Conservation (phyloP, 1,284 basidiomycete species). For the Puccinia triticina region DNA sequence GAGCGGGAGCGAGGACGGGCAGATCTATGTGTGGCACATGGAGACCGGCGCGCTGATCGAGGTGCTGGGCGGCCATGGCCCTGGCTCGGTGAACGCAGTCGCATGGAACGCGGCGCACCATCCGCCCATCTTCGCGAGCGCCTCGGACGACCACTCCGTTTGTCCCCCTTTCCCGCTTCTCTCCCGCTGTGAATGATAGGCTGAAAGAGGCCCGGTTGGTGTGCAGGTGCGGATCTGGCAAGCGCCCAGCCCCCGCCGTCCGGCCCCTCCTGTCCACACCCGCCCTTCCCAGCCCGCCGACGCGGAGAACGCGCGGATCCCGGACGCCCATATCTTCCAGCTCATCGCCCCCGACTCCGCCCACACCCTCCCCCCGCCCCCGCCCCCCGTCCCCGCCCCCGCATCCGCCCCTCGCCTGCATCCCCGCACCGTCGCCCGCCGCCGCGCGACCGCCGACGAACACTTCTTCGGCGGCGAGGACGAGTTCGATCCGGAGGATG, state of each 20-base stretch:
- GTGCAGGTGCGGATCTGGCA: slow-evolving; percentile 49
- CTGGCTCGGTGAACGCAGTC: slow-evolving; percentile 88
- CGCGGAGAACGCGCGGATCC: too few relatives aligned
- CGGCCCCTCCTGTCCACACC: neutral
- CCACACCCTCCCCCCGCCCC: too few relatives aligned
- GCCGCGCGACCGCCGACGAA: too few relatives aligned
- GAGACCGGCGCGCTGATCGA: slow-evolving; percentile 80
- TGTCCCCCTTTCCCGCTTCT: slow-evolving; percentile 28
- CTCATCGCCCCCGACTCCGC: too few relatives aligned
- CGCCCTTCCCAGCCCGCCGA: too few relatives aligned
- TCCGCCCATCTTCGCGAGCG: slow-evolving; percentile 81
- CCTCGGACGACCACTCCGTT: slow-evolving; percentile 58
- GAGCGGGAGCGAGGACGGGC: slow-evolving; percentile 90
- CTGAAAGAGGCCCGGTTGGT: slow-evolving; percentile 27
- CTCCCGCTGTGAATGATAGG: too few relatives aligned
- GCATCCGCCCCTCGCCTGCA: too few relatives aligned
- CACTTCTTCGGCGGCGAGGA: too few relatives aligned
- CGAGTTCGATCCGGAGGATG: too few relatives aligned
- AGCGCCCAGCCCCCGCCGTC: slow-evolving; percentile 18
- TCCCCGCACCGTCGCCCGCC: too few relatives aligned
- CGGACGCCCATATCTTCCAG: too few relatives aligned
- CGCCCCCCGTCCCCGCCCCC: too few relatives aligned
- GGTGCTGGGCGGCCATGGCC: slow-evolving; percentile 77
- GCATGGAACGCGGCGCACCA: slow-evolving; percentile 86
- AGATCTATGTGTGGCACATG: slow-evolving; percentile 93